Evolutionary conservation across 2,329 filamentous ascomycete genomes (phyloP).

Genomic region (Cercospora nicotianae): DNA sequence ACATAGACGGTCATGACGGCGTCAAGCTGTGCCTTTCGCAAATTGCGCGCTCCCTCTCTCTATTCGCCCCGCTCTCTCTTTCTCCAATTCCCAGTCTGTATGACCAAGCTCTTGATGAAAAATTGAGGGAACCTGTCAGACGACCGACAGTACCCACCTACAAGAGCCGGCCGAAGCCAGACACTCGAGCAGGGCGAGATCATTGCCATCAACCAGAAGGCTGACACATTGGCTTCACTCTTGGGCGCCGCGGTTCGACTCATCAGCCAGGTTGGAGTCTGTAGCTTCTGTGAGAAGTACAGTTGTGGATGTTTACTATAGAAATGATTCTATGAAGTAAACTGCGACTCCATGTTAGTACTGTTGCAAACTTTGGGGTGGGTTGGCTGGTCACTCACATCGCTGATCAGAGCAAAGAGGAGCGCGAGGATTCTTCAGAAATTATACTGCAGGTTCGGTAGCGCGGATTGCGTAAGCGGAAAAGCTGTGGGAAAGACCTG

Average conservation of each 20-base stretch:
- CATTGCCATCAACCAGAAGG: slow-evolving; percentile 35
- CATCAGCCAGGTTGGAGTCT: slow-evolving; percentile 41
- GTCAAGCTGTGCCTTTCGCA: not conserved
- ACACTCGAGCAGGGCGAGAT: slow-evolving; percentile 37
- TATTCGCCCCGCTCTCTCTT: not conserved
- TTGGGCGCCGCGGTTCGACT: slow-evolving; percentile 38
- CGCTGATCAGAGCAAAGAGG: slow-evolving; percentile 8
- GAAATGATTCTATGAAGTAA: slow-evolving; percentile 78
- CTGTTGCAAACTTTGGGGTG: slow-evolving; percentile 2
- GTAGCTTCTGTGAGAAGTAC: slow-evolving; percentile 87
- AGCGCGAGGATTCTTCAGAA: slow-evolving; percentile 7
- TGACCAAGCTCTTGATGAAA: slow-evolving; percentile 37
- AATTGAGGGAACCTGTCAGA: slow-evolving; percentile 35
- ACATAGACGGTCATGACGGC: not conserved
- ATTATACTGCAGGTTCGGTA: not conserved
- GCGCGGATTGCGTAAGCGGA: not conserved
- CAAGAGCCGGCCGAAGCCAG: slow-evolving; percentile 38
- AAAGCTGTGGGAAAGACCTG: not conserved
- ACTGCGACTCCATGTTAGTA: slow-evolving; percentile 4
- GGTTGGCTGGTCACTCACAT: slow-evolving; percentile 10
- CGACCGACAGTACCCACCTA: slow-evolving; percentile 38
- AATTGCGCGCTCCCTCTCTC: too few relatives aligned
- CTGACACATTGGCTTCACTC: slow-evolving; percentile 38
- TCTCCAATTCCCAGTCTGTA: slow-evolving; percentile 28
- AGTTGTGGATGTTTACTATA: slow-evolving; percentile 95